Conservation (phyloP, 2,329 filamentous ascomycete genomes). For the Leptographium wingfieldii region DNA sequence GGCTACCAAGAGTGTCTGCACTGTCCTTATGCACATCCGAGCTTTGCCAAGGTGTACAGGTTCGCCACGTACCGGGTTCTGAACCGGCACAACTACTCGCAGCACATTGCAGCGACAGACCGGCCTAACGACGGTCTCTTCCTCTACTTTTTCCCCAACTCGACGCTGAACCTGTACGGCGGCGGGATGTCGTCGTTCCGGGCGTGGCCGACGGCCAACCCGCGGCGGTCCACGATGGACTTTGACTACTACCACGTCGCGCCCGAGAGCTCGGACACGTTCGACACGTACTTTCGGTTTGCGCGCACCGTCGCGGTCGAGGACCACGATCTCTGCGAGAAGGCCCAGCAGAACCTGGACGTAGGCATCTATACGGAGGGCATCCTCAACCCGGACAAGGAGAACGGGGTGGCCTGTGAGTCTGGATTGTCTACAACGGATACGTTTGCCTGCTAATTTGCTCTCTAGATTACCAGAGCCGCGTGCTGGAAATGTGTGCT, state of each 20-base stretch:
- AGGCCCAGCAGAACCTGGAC: background rate
- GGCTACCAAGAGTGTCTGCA: slow-evolving; percentile 6
- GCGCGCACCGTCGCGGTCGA: slow-evolving; percentile 5
- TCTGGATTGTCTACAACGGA: background rate
- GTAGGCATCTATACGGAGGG: slow-evolving; percentile 2
- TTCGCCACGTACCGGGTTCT: slow-evolving; percentile 3
- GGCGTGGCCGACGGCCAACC: background rate
- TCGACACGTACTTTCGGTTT: slow-evolving; percentile 1
- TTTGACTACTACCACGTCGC: slow-evolving; percentile 5
- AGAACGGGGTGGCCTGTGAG: slow-evolving; percentile 4
- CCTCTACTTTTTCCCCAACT: slow-evolving; percentile 6
- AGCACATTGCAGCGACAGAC: slow-evolving; percentile 1
- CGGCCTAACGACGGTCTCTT: slow-evolving; percentile 4
- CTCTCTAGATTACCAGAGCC: slow-evolving; percentile 1
- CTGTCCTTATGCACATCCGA: slow-evolving; percentile 4
- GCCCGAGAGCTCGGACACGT: background rate
- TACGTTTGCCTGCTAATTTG: background rate
- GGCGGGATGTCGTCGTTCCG: slow-evolving; percentile 6
- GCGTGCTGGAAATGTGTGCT: slow-evolving; percentile 3
- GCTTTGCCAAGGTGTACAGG: slow-evolving; percentile 1
- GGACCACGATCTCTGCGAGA: slow-evolving; percentile 5
- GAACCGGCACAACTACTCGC: slow-evolving; percentile 4
- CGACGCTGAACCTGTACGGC: slow-evolving; percentile 5
- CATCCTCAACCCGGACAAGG: slow-evolving; percentile 3
- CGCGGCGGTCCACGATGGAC: background rate